Evolutionary conservation across 352 stramenopile species (phyloP).

Genomic region (Phytophthora boehmeriae): DNA sequence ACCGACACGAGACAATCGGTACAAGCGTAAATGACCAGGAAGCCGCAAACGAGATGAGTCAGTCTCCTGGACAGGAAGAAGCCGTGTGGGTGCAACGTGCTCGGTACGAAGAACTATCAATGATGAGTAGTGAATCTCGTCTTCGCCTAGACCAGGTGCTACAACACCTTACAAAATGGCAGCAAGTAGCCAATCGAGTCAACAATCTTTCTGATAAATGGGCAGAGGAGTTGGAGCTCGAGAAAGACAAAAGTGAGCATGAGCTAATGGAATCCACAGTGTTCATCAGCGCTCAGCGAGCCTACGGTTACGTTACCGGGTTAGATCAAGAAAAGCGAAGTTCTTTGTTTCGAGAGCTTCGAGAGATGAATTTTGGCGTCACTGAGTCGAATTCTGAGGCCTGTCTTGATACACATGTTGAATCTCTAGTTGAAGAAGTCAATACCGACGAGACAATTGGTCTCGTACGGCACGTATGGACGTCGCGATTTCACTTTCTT

Average conservation of each 20-base stretch:
- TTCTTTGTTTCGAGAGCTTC: conserved; percentile 2
- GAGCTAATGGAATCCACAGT: conserved; percentile 3
- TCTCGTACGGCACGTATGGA: conserved; percentile 39
- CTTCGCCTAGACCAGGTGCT: conserved; percentile 12
- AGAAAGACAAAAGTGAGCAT: conserved; percentile 11
- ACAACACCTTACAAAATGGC: conserved; percentile 16
- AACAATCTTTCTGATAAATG: conserved; percentile 15
- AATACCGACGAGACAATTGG: conserved; percentile 1
- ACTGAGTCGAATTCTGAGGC: neutral
- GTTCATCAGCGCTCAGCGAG: conserved; percentile 5
- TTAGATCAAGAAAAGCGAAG: neutral
- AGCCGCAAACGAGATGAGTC: neutral
- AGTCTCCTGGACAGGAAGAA: conserved; percentile 5
- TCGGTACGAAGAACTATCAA: conserved; percentile 28
- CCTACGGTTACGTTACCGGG: conserved; percentile 13
- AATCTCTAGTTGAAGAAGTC: neutral
- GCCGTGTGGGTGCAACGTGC: conserved; percentile 9
- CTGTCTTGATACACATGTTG: neutral
- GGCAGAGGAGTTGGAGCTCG: conserved; percentile 14
- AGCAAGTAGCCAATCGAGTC: conserved; percentile 12
- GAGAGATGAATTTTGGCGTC: conserved; percentile 2
- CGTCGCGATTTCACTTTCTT: conserved; percentile 46
- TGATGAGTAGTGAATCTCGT: conserved; percentile 25
- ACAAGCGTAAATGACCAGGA: neutral
- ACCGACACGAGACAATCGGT: neutral